These are phyloP conservation scores for Suillus paluster DNA, from an alignment of 768 basidiomycete species.

Conservation along the genomic window DNA sequence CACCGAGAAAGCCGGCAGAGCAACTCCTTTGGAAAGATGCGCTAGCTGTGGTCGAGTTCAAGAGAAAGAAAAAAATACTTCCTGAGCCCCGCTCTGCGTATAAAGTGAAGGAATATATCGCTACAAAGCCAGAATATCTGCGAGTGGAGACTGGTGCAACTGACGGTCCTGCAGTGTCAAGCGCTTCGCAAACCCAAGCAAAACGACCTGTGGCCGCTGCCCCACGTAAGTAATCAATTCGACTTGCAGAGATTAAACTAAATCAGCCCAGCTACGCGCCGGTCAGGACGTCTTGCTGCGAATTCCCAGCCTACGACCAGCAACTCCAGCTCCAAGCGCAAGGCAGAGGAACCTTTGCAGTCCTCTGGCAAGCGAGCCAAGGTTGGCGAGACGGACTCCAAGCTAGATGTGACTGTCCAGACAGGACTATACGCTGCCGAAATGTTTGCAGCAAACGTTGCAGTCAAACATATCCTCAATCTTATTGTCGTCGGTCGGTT, in stretches of 20 bases:
- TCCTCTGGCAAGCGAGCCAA: no score
- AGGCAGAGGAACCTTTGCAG: no score
- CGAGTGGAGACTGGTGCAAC: not conserved
- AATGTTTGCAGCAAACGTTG: constrained; percentile 4
- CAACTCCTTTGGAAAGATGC: not conserved
- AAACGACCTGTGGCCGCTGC: not conserved
- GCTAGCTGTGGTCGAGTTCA: not conserved
- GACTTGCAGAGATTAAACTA: not conserved
- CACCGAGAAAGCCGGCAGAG: not conserved
- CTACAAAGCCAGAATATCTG: not conserved
- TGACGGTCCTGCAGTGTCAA: no score
- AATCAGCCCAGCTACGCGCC: no score
- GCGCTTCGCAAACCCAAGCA: not conserved
- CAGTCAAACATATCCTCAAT: not conserved
- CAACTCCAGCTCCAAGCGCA: no score
- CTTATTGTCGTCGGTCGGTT: constrained; percentile 2
- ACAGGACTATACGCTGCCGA: not conserved
- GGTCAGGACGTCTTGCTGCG: no score
- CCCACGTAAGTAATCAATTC: not conserved
- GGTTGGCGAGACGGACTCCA: no score
- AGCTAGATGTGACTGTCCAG: no score
- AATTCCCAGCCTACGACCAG: no score
- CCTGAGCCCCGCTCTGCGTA: no score
- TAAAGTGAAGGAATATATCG: not conserved
- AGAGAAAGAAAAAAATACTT: no score